These are phyloP conservation scores for Phytopythium kandeliae DNA, from an alignment of 352 stramenopile genomes.

Conservation along the genomic window DNA sequence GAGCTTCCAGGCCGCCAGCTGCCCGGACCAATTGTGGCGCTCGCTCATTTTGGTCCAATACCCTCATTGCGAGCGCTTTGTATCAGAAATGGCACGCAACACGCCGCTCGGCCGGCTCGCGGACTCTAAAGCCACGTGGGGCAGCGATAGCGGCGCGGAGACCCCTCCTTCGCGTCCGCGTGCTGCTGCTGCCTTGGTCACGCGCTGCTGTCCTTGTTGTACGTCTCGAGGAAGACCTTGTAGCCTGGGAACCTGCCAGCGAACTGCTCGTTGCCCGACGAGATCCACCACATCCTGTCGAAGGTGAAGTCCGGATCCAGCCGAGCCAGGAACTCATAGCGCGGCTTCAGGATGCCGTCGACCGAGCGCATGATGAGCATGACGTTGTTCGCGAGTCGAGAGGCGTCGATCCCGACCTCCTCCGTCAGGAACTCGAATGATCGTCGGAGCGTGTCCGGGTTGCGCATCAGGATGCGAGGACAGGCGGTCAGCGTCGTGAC, in stretches of 20 bases:
- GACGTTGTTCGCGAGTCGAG: conserved; percentile 22
- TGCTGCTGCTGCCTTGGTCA: not conserved
- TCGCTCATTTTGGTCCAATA: too few species aligned
- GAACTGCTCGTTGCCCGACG: not conserved
- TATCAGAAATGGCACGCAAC: too few species aligned
- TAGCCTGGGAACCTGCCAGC: not conserved
- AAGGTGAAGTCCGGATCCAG: not conserved
- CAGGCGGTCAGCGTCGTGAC: conserved; percentile 15
- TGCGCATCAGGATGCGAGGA: conserved; percentile 49
- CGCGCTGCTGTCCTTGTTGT: too few species aligned
- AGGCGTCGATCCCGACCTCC: conserved; percentile 21
- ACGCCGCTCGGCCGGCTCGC: too few species aligned
- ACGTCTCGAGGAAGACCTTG: not conserved
- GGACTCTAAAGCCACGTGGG: too few species aligned
- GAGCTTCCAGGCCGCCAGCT: too few species aligned
- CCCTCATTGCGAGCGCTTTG: too few species aligned
- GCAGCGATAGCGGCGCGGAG: too few species aligned
- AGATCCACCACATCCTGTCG: conserved; percentile 2
- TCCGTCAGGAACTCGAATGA: conserved; percentile 34
- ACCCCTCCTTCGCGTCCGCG: too few species aligned
- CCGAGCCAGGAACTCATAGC: conserved; percentile 12
- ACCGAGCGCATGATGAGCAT: conserved; percentile 35
- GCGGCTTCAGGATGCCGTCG: conserved; percentile 31
- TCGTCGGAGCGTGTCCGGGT: conserved; percentile 25
- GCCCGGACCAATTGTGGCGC: too few species aligned